These are phyloP conservation scores for Sorghum bicolor DNA, from an alignment of 176 grass and related monocot genomes.

Conservation along the genomic window DNA sequence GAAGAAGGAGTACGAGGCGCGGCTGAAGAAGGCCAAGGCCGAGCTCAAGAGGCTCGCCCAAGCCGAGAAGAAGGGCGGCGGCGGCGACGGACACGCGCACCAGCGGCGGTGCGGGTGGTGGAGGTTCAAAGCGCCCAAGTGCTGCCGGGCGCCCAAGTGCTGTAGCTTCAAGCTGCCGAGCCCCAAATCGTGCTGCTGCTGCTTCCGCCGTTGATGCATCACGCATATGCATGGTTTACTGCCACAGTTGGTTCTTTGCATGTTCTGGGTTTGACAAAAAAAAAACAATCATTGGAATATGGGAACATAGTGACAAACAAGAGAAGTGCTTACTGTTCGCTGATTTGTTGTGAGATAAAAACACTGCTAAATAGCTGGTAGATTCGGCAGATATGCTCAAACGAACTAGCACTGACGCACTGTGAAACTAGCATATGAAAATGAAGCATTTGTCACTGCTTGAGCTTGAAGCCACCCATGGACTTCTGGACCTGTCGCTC, in stretches of 20 bases:
- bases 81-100: background rate
- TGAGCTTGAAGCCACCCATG: too few relatives aligned
- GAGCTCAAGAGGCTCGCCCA: conserved; percentile 30
- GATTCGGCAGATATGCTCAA: too few relatives aligned
- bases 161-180: conserved; percentile 31
- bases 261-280: background rate
- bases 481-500: too few relatives aligned
- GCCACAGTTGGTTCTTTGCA: background rate
- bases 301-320: too few relatives aligned
- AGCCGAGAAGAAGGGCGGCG: background rate
- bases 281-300: background rate
- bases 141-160: conserved; percentile 19
- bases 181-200: background rate
- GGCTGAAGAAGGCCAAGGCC: conserved; percentile 31
- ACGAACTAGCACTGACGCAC: too few relatives aligned
- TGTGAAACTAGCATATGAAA: too few relatives aligned
- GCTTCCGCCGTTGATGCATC: conserved; percentile 10
- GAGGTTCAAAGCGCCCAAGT: conserved; percentile 28
- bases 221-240: background rate
- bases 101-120: conserved; percentile 27
- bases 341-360: too few relatives aligned
- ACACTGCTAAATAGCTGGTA: too few relatives aligned
- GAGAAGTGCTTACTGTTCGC: too few relatives aligned
- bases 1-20: conserved; percentile 47
- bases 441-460: too few relatives aligned